phyloP scores from a whole-genome alignment of 192 early-diverging fungal species.

The Oehlia diaphana region DNA sequence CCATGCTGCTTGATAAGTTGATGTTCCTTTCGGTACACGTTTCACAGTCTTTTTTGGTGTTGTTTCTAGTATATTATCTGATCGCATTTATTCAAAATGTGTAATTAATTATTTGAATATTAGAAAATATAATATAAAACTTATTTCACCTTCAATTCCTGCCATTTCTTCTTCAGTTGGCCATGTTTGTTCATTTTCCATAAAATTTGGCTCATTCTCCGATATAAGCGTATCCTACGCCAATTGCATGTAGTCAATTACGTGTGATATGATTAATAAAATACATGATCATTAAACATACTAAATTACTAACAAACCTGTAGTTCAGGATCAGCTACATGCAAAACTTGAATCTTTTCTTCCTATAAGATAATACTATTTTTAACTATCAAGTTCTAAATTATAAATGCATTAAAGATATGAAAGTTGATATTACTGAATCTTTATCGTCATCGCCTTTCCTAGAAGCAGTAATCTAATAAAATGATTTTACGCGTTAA shows the following conservation, averaged over 20 bases:
- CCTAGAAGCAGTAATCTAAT: neutral
- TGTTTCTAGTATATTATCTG: conserved; percentile 35
- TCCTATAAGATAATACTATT: neutral
- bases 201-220: conserved; percentile 84
- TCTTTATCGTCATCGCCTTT: conserved; percentile 14
- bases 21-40: conserved; percentile 93
- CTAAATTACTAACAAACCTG: neutral
- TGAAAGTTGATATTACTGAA: neutral
- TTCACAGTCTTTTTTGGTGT: conserved; percentile 53
- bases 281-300: neutral
- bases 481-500: neutral
- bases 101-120: conserved; percentile 24
- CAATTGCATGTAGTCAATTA: no score
- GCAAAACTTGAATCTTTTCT: neutral
- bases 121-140: conserved; percentile 6
- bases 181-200: conserved; percentile 98
- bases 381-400: neutral
- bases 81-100: conserved; percentile 40
- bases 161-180: conserved; percentile 94
- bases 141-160: conserved; percentile 63
- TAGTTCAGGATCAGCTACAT: neutral
- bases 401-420: neutral
- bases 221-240: conserved; percentile 72
- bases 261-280: neutral
- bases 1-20: conserved; percentile 97